Percentiles rank a stretch among this genome's conserved stretches.
Evolutionary conservation across 306 rosid species (phyloP).

Genomic region (Cicer arietinum): DNA sequence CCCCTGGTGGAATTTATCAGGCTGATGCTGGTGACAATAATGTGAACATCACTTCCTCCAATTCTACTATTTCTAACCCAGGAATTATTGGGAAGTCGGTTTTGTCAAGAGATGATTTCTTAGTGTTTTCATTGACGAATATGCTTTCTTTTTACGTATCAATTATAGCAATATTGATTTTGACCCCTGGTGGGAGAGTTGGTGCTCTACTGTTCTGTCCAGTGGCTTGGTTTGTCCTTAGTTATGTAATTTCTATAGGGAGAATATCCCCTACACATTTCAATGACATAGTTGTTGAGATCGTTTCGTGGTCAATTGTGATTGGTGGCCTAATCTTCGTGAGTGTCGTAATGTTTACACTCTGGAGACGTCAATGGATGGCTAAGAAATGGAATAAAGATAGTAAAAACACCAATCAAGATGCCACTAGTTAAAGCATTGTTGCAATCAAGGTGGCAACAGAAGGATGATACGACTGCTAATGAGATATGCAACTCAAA

Average conservation of each 20-base stretch:
- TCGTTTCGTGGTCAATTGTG: not conserved
- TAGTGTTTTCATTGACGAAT: not conserved
- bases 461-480: not conserved
- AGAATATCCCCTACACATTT: not conserved
- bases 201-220: not conserved
- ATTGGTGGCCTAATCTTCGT: not conserved
- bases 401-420: too few species aligned
- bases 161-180: not conserved
- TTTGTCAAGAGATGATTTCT: not conserved
- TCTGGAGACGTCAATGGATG: not conserved
- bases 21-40: not conserved
- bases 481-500: not conserved
- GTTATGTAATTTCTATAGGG: not conserved
- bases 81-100: not conserved
- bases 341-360: not conserved
- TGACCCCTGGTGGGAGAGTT: not conserved
- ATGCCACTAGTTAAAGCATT: too few species aligned
- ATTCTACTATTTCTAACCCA: not conserved
- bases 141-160: not conserved
- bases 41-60: not conserved
- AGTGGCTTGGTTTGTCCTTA: fast-evolving
- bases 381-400: too few species aligned
- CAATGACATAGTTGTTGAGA: not conserved
- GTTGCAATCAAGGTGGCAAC: too few species aligned
- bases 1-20: not conserved